These are phyloP conservation scores for Phytophthora pini DNA, from an alignment of 352 stramenopile species.

Conservation along the genomic window DNA sequence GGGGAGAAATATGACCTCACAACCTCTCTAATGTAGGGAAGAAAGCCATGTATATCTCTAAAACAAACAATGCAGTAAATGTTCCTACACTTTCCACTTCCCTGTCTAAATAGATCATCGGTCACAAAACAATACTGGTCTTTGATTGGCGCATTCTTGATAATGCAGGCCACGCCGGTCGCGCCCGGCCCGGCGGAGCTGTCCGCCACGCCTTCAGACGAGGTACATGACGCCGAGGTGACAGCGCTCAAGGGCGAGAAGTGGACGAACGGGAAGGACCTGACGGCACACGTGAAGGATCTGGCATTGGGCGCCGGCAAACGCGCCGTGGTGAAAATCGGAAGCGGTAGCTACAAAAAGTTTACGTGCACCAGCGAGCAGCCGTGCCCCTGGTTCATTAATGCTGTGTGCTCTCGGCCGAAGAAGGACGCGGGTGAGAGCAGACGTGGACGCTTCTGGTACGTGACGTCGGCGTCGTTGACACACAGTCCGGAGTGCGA, in stretches of 20 bases:
- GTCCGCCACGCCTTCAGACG: no score
- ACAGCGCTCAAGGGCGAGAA: slow-evolving; percentile 38
- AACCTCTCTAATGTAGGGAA: not conserved
- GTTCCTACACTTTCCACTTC: no score
- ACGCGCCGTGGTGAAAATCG: slow-evolving; percentile 51
- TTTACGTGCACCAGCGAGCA: slow-evolving; percentile 53
- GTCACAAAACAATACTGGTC: no score
- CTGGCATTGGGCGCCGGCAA: slow-evolving; percentile 52
- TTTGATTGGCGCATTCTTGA: no score
- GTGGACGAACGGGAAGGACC: slow-evolving; percentile 46
- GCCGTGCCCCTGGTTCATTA: slow-evolving; percentile 53
- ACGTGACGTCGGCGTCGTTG: slow-evolving; percentile 58
- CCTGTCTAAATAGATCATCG: no score
- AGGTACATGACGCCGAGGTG: slow-evolving; percentile 27
- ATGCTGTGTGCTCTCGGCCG: slow-evolving; percentile 53
- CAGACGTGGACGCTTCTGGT: slow-evolving; percentile 42
- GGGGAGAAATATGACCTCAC: not conserved
- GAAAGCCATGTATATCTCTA: not conserved
- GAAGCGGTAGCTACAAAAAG: slow-evolving; percentile 66
- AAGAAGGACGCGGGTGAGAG: slow-evolving; percentile 18
- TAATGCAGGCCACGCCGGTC: no score
- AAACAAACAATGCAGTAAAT: not conserved
- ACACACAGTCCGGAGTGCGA: slow-evolving; percentile 43
- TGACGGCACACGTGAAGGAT: slow-evolving; percentile 62
- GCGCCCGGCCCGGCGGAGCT: not conserved